Evolutionary conservation across 257 asterid genomes (phyloP).

Genomic region (Fraxinus pennsylvanica): DNA sequence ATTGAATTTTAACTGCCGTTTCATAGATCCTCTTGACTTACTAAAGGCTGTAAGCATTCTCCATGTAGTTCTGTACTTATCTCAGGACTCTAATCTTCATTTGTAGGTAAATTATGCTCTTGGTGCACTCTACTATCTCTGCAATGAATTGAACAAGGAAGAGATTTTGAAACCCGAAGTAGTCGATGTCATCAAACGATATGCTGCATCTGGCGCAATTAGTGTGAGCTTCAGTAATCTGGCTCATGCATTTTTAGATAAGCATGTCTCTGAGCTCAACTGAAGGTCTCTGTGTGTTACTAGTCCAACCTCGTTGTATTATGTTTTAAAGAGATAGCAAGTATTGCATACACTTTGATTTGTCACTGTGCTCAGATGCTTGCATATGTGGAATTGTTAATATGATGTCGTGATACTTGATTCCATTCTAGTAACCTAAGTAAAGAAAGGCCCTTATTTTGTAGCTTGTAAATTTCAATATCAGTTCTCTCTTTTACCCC

Average conservation of each 20-base stretch:
- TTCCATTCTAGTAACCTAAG: neutral
- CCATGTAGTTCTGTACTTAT: neutral
- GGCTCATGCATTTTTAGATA: constrained; percentile 80
- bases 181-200: constrained; percentile 64
- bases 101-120: constrained; percentile 76
- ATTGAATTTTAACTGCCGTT: neutral
- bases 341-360: neutral
- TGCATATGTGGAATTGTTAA: neutral
- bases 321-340: neutral
- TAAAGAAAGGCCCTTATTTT: neutral
- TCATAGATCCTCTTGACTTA: neutral
- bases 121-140: constrained; percentile 74
- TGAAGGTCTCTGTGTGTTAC: constrained; percentile 6
- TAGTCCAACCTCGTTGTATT: neutral
- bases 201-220: constrained; percentile 58
- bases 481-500: neutral
- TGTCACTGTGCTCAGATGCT: neutral
- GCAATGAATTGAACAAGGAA: constrained; percentile 54
- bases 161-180: constrained; percentile 79
- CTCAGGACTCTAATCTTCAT: neutral
- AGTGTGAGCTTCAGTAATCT: constrained; percentile 64
- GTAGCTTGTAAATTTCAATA: neutral
- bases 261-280: constrained; percentile 37
- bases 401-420: neutral
- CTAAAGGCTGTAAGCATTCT: neutral